A percentile compares a stretch with the other conserved stretches of the same genome.
These are phyloP conservation scores for Grosmannia clavigera DNA, from an alignment of 2,329 filamentous ascomycete species.

Conservation along the genomic window DNA sequence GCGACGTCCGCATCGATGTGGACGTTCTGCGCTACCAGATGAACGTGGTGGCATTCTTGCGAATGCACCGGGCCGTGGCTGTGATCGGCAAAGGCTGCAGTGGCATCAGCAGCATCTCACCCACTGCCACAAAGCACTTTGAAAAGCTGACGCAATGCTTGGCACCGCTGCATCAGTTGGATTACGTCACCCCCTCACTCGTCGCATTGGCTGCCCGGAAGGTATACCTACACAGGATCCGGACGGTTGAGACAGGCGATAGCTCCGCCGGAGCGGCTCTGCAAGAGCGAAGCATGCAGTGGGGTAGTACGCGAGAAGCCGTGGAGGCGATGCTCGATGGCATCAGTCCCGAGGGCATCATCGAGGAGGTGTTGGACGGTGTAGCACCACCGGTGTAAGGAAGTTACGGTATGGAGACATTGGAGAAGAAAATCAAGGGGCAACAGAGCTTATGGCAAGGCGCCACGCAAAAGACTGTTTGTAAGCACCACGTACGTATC, in stretches of 20 bases:
- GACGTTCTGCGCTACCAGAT: conserved; percentile 76
- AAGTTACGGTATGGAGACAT: too few species aligned
- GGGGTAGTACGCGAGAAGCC: conserved; percentile 68
- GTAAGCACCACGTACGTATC: not conserved
- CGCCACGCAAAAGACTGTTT: too few species aligned
- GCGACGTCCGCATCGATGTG: conserved; percentile 51
- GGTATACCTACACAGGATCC: conserved; percentile 75
- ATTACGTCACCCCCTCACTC: conserved; percentile 74
- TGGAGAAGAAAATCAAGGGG: too few species aligned
- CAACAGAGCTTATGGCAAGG: too few species aligned
- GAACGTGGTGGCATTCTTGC: conserved; percentile 77
- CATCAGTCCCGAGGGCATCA: conserved; percentile 47
- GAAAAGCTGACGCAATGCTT: conserved; percentile 57
- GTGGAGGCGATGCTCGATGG: conserved; percentile 54
- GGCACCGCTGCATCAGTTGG: conserved; percentile 67
- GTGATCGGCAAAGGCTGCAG: conserved; percentile 14
- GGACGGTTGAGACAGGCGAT: conserved; percentile 36
- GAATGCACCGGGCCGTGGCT: conserved; percentile 73
- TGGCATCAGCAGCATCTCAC: conserved; percentile 51
- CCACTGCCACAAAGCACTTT: conserved; percentile 68
- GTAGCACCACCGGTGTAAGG: conserved; percentile 41
- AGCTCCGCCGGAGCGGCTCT: conserved; percentile 14
- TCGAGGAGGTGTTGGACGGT: conserved; percentile 49
- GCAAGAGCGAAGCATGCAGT: conserved; percentile 80
- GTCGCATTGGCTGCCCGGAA: conserved; percentile 74